phyloP scores from a whole-genome alignment of 2,329 filamentous ascomycete species.

The Trichoderma sp. region DNA sequence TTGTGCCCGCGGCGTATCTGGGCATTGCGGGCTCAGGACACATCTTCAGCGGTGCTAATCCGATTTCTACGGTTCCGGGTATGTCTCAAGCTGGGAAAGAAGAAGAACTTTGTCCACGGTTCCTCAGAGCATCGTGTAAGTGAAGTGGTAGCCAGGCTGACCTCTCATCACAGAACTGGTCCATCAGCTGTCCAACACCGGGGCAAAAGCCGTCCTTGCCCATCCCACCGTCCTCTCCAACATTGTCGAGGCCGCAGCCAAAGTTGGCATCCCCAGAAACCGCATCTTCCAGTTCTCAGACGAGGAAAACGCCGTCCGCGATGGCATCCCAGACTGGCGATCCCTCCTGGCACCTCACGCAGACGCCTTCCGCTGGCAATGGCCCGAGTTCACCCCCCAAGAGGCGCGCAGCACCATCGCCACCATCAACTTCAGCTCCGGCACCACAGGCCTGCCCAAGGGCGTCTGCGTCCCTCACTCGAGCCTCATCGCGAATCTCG shows the following conservation, averaged over 20 bases:
- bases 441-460: conserved; percentile 57
- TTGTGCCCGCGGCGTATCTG: conserved; percentile 58
- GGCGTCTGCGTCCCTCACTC: conserved; percentile 55
- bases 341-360: conserved; percentile 42
- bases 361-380: conserved; percentile 45
- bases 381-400: conserved; percentile 44
- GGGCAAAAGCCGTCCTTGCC: conserved; percentile 53
- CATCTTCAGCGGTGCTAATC: conserved; percentile 60
- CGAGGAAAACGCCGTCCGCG: conserved; percentile 34
- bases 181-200: conserved; percentile 56
- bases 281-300: conserved; percentile 56
- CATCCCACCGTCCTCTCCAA: conserved; percentile 52
- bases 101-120: background rate
- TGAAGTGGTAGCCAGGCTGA: background rate
- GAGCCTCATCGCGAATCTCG: conserved; percentile 55
- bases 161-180: conserved; percentile 48
- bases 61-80: conserved; percentile 54
- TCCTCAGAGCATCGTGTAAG: background rate
- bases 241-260: conserved; percentile 49
- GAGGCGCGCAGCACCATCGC: conserved; percentile 44
- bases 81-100: conserved; percentile 29
- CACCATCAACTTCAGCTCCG: conserved; percentile 56
- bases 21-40: conserved; percentile 57
- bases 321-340: conserved; percentile 49
- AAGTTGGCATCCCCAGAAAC: conserved; percentile 45